These are phyloP conservation scores for Pyrenochaeta sp. DNA, from an alignment of 2,329 filamentous ascomycete species.

Conservation along the genomic window DNA sequence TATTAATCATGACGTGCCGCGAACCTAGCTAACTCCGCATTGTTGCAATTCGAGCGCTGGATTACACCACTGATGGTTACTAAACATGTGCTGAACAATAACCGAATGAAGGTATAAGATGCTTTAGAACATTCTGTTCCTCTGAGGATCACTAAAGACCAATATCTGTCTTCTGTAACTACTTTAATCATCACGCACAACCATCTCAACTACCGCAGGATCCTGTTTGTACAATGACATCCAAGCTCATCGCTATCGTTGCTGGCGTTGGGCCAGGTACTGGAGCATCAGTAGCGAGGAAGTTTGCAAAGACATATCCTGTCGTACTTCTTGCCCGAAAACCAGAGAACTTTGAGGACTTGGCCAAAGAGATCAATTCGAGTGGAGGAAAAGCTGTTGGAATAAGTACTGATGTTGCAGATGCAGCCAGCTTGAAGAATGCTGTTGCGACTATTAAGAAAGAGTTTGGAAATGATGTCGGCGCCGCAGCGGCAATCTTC, in stretches of 20 bases:
- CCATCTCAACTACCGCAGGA: neutral
- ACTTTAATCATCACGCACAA: conserved; percentile 1
- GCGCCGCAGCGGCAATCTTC: conserved; percentile 69
- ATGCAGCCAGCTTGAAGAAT: conserved; percentile 61
- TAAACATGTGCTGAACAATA: conserved; percentile 25
- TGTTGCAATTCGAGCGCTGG: conserved; percentile 24
- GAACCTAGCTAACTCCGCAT: conserved; percentile 27
- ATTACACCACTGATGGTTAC: conserved; percentile 34
- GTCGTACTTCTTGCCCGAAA: conserved; percentile 78
- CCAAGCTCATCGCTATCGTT: conserved; percentile 71
- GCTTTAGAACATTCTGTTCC: neutral
- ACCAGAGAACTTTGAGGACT: conserved; percentile 69
- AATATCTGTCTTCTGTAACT: neutral
- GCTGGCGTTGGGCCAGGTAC: conserved; percentile 78
- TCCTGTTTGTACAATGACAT: conserved; percentile 38
- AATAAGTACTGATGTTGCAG: conserved; percentile 71
- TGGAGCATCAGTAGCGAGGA: conserved; percentile 68
- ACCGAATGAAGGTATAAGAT: neutral
- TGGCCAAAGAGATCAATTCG: conserved; percentile 73
- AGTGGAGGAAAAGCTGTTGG: conserved; percentile 75
- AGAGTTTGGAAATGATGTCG: conserved; percentile 62
- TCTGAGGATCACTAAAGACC: neutral
- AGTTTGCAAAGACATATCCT: conserved; percentile 71
- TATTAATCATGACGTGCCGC: conserved; percentile 39
- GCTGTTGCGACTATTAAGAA: conserved; percentile 71